These are phyloP conservation scores for Solioccasus polychromus DNA, from an alignment of 768 basidiomycete genomes.

Conservation along the genomic window DNA sequence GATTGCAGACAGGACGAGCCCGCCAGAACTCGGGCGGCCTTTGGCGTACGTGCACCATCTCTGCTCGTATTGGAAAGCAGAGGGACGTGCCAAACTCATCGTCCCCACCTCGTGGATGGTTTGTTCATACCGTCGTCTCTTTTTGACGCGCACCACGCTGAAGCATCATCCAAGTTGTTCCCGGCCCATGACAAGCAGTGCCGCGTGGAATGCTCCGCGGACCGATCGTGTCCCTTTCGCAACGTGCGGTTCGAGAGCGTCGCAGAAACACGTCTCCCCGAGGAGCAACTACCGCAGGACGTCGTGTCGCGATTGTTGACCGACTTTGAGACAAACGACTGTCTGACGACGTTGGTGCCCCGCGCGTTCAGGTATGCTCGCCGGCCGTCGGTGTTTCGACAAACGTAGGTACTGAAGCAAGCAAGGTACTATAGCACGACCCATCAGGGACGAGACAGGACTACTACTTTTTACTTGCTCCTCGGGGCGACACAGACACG, in stretches of 20 bases:
- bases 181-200: no score
- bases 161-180: no score
- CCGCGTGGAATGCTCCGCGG: neutral
- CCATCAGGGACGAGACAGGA: no score
- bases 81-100: constrained; percentile 14
- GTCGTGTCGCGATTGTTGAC: constrained; percentile 12
- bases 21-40: constrained; percentile 14
- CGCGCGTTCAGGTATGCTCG: constrained; percentile 20
- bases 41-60: constrained; percentile 24
- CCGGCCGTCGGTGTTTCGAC: neutral
- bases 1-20: constrained; percentile 11
- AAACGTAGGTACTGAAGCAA: constrained; percentile 6
- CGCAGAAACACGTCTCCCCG: neutral
- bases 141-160: no score
- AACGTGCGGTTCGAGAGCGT: constrained; percentile 15
- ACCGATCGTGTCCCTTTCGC: constrained; percentile 15
- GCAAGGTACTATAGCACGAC: no score
- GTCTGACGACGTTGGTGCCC: constrained; percentile 8
- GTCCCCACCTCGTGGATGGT: constrained; percentile 27
- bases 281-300: constrained; percentile 10
- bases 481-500: constrained; percentile 18
- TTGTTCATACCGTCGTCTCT: neutral
- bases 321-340: neutral
- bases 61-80: constrained; percentile 20
- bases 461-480: no score